A percentile compares a stretch with the other conserved stretches of the same genome.
Evolutionary conservation across 441 rosid genomes (phyloP).

Genomic region (Populus hybrid): DNA sequence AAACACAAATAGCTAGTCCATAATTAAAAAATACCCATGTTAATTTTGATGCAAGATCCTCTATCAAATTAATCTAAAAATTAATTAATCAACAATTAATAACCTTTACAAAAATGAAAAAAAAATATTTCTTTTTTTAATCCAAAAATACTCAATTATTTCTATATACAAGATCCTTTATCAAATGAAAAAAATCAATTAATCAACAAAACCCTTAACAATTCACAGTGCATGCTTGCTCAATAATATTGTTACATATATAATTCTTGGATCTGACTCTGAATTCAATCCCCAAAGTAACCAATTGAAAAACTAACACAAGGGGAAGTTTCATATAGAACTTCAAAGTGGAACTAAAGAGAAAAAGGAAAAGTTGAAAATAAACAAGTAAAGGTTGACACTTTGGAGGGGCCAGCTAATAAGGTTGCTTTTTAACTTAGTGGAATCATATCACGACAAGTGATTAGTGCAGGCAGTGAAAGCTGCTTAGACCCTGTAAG

Average conservation of each 20-base stretch:
- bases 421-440: constrained; percentile 32
- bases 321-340: constrained; percentile 5
- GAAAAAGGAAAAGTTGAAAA: constrained; percentile 12
- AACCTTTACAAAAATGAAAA: neutral
- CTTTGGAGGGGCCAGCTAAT: constrained; percentile 30
- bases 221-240: neutral
- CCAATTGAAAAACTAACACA: constrained; percentile 9
- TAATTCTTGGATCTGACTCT: constrained; percentile 13
- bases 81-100: neutral
- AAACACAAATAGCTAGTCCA: no score
- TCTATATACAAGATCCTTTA: no score
- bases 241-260: neutral
- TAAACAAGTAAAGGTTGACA: constrained; percentile 6
- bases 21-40: neutral
- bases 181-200: no score
- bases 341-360: constrained; percentile 17
- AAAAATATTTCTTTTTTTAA: no score
- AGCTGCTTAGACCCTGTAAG: neutral
- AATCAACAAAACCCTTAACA: no score
- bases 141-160: no score
- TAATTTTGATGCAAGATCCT: neutral
- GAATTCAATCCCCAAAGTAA: constrained; percentile 25
- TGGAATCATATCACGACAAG: constrained; percentile 39
- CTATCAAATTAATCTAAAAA: neutral
- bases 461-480: constrained; percentile 27